A percentile compares a stretch with the other conserved stretches of the same genome.
These are phyloP conservation scores for Triadica sebifera DNA, from an alignment of 345 rosid genomes.

Conservation along the genomic window DNA sequence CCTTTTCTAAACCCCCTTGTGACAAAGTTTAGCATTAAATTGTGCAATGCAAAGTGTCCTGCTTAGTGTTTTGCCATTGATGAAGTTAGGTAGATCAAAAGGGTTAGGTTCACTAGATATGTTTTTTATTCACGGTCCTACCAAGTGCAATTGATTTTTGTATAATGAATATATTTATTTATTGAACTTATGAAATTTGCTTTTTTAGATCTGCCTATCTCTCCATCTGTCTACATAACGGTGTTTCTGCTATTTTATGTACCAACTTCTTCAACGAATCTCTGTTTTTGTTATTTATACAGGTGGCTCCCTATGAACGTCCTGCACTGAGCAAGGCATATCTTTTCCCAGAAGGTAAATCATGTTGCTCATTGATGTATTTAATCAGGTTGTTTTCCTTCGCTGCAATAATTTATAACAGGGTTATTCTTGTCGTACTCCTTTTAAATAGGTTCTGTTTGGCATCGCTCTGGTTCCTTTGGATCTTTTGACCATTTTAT, in stretches of 20 bases:
- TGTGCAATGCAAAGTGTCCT: not conserved
- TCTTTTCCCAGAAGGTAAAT: slow-evolving; percentile 82
- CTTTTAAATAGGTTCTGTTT: not conserved
- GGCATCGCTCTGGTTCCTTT: not conserved
- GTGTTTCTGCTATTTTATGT: slow-evolving; percentile 16
- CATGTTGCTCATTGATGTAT: not conserved
- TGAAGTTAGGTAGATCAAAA: not conserved
- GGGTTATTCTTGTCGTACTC: not conserved
- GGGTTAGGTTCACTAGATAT: not conserved
- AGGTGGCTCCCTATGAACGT: slow-evolving; percentile 99
- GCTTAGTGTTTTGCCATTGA: not conserved
- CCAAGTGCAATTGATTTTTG: not conserved
- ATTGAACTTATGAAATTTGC: not conserved
- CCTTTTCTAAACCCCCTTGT: no score
- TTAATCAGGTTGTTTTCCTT: not conserved
- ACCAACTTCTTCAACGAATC: no score
- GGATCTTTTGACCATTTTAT: not conserved
- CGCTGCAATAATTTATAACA: not conserved
- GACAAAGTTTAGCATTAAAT: not conserved
- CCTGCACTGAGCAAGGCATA: slow-evolving; percentile 97
- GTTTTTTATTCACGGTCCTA: not conserved
- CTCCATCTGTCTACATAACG: not conserved
- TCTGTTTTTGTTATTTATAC: slow-evolving; percentile 17
- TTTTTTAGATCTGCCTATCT: not conserved
- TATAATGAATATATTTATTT: not conserved